Percentiles rank a stretch among this genome's conserved stretches.
Evolutionary conservation across 768 basidiomycete genomes (phyloP).

Genomic region (Mycena vitilis): DNA sequence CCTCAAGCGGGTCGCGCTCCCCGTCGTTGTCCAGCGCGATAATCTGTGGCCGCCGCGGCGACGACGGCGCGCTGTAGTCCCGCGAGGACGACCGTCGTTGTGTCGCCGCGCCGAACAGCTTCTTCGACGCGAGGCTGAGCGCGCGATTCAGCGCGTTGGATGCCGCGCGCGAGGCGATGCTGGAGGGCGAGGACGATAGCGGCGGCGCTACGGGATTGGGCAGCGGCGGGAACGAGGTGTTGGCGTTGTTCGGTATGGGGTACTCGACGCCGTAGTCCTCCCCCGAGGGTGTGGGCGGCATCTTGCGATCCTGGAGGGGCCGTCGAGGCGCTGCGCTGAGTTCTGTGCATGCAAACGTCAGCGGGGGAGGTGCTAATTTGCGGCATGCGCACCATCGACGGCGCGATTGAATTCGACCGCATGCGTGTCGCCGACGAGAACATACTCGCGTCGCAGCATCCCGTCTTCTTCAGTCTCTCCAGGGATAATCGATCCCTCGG

Average conservation of each 20-base stretch:
- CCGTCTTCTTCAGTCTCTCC: conserved; percentile 90
- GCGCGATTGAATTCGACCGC: conserved; percentile 93
- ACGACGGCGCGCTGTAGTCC: conserved; percentile 56
- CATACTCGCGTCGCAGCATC: conserved; percentile 86
- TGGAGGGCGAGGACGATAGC: conserved; percentile 74
- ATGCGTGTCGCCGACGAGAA: conserved; percentile 89
- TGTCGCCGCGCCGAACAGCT: conserved; percentile 73
- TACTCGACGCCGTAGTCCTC: conserved; percentile 59
- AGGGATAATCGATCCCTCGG: conserved; percentile 77
- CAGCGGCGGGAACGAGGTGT: conserved; percentile 78
- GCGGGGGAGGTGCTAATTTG: background rate
- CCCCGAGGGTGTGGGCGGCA: conserved; percentile 58
- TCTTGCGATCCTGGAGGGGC: conserved; percentile 67
- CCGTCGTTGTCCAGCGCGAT: conserved; percentile 59
- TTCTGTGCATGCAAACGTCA: conserved; percentile 55
- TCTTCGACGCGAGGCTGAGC: conserved; percentile 83
- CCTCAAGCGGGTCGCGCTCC: conserved; percentile 78
- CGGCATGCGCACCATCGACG: conserved; percentile 78
- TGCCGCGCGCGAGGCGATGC: conserved; percentile 68
- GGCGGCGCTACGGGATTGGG: conserved; percentile 62
- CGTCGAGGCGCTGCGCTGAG: conserved; percentile 69
- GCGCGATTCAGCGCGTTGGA: conserved; percentile 84
- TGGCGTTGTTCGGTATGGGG: conserved; percentile 45
- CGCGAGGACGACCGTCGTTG: conserved; percentile 50
- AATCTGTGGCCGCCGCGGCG: conserved; percentile 68